Conservation (phyloP, 2,329 filamentous ascomycete genomes). For the Cytospora mali region DNA sequence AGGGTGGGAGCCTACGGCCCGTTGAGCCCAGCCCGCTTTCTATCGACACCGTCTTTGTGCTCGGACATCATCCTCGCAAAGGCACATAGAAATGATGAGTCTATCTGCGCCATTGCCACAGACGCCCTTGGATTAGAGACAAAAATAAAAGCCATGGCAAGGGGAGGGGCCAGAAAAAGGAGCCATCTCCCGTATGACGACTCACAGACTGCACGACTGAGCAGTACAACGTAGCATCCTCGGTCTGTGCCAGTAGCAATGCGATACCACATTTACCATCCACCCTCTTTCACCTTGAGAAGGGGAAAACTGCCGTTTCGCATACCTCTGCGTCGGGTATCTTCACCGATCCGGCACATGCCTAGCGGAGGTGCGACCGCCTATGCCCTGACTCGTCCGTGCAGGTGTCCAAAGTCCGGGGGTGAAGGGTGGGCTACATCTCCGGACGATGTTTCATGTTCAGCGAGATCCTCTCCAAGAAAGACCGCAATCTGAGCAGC, state of each 20-base stretch:
- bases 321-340: conserved; percentile 8
- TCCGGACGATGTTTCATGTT: conserved; percentile 21
- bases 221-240: neutral
- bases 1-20: neutral
- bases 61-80: neutral
- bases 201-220: neutral
- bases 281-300: neutral
- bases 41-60: neutral
- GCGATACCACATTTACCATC: neutral
- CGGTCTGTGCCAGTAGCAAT: neutral
- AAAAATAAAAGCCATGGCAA: too few relatives aligned
- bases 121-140: neutral
- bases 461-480: conserved; percentile 3
- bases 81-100: conserved; percentile 7
- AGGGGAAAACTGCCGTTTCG: neutral
- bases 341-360: conserved; percentile 13
- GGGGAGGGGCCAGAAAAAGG: neutral
- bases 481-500: neutral
- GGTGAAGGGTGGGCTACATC: neutral
- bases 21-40: neutral
- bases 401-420: conserved; percentile 5
- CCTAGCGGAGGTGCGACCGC: conserved; percentile 18
- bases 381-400: conserved; percentile 27
- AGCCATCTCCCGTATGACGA: neutral
- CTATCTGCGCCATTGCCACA: conserved; percentile 5